These are phyloP conservation scores for Ophiostoma perfectum DNA, from an alignment of 2,329 filamentous ascomycete genomes.

Conservation along the genomic window DNA sequence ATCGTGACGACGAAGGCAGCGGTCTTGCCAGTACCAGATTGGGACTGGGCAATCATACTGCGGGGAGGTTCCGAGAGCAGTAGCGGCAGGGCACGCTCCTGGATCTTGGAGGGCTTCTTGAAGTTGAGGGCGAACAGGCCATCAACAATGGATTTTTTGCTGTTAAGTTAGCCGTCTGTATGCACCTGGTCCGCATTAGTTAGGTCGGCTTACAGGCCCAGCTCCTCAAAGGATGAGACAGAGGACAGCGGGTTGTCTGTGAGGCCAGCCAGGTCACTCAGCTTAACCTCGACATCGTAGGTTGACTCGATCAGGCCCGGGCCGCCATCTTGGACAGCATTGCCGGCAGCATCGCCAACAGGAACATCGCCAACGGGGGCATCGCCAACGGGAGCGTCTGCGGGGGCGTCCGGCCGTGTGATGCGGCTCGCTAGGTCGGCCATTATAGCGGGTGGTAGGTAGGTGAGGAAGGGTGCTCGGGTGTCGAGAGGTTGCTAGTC, in stretches of 20 bases:
- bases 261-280: slow-evolving; percentile 82
- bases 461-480: neutral
- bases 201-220: slow-evolving; percentile 53
- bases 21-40: slow-evolving; percentile 97
- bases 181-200: no score
- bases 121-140: slow-evolving; percentile 80
- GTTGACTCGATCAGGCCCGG: slow-evolving; percentile 63
- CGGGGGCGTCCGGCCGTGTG: slow-evolving; percentile 38
- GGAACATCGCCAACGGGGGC: slow-evolving; percentile 15
- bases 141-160: slow-evolving; percentile 61
- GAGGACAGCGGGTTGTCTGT: slow-evolving; percentile 84
- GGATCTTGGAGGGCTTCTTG: slow-evolving; percentile 93
- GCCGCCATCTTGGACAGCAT: slow-evolving; percentile 34
- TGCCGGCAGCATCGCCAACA: neutral
- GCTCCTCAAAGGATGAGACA: slow-evolving; percentile 73
- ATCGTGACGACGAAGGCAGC: slow-evolving; percentile 93
- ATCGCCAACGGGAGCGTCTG: slow-evolving; percentile 9
- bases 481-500: neutral
- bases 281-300: slow-evolving; percentile 86
- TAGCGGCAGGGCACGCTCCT: slow-evolving; percentile 87
- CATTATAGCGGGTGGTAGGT: slow-evolving; percentile 17
- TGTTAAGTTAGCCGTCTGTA: no score
- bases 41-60: slow-evolving; percentile 98
- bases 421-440: slow-evolving; percentile 48
- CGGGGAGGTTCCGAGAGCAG: slow-evolving; percentile 79